These are phyloP conservation scores for Pseudogymnoascus sp. DNA, from an alignment of 2,329 filamentous ascomycete genomes.

Conservation along the genomic window DNA sequence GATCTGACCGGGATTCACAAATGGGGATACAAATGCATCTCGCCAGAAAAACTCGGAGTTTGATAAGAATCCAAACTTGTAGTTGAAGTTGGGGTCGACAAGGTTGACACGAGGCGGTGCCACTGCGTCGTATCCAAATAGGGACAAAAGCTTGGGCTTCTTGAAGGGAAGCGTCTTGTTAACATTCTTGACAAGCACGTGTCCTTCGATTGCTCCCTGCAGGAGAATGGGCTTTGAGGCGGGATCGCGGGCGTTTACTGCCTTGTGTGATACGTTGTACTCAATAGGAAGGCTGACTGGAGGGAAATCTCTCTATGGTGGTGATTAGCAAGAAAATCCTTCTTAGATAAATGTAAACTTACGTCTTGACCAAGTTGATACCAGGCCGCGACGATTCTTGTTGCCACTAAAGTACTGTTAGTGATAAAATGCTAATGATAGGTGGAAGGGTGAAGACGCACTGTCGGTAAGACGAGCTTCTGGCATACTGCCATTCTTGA, in stretches of 20 bases:
- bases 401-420: constrained; percentile 71
- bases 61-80: constrained; percentile 28
- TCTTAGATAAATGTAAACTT: constrained; percentile 49
- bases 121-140: constrained; percentile 55
- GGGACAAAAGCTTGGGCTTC: constrained; percentile 42
- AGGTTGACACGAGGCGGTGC: constrained; percentile 10
- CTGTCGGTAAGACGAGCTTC: constrained; percentile 51
- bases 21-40: constrained; percentile 30
- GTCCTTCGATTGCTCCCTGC: constrained; percentile 53
- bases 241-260: constrained; percentile 48
- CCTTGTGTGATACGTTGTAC: constrained; percentile 41
- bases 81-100: constrained; percentile 58
- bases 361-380: constrained; percentile 51
- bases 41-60: constrained; percentile 52
- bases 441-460: constrained; percentile 54
- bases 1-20: constrained; percentile 24
- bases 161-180: constrained; percentile 48
- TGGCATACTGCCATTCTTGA: constrained; percentile 52
- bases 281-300: constrained; percentile 45
- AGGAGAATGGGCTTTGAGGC: constrained; percentile 41
- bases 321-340: neutral
- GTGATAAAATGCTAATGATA: constrained; percentile 43
- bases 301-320: constrained; percentile 38
- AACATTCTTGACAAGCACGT: constrained; percentile 63
- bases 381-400: constrained; percentile 49